A percentile compares a stretch with the other conserved stretches of the same genome.
phyloP scores from a whole-genome alignment of 2,329 filamentous ascomycete species.

The Ophiostoma triangulosporum region DNA sequence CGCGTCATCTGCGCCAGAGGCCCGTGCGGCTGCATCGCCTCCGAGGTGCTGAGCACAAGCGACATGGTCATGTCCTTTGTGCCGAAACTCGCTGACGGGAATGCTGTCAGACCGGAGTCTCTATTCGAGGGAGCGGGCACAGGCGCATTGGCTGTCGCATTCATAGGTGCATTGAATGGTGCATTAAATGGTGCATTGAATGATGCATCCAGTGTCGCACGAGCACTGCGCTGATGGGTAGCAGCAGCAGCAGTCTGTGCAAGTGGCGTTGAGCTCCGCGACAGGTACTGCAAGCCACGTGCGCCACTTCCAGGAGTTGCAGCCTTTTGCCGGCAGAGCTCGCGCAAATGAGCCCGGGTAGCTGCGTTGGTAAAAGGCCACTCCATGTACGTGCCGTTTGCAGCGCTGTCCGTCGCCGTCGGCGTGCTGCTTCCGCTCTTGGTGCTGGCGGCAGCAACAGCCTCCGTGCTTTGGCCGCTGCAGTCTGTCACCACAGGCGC shows the following conservation, averaged over 20 bases:
- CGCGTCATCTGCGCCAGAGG: slow-evolving; percentile 45
- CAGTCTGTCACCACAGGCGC: background rate
- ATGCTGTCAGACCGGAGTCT: background rate
- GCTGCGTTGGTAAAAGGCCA: slow-evolving; percentile 53
- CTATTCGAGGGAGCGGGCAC: background rate
- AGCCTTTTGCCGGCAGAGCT: slow-evolving; percentile 46
- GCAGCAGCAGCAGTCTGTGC: slow-evolving; percentile 25
- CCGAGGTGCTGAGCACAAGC: slow-evolving; percentile 47
- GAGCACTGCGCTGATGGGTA: slow-evolving; percentile 30
- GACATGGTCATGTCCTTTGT: slow-evolving; percentile 51
- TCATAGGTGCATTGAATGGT: background rate
- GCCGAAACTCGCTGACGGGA: slow-evolving; percentile 34
- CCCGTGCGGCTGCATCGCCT: slow-evolving; percentile 49
- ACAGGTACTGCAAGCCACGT: slow-evolving; percentile 32
- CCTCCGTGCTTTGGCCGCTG: background rate
- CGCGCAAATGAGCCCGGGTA: slow-evolving; percentile 47
- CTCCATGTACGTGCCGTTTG: slow-evolving; percentile 34
- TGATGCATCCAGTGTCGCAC: slow-evolving; percentile 20
- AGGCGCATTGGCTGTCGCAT: background rate
- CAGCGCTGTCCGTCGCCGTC: slow-evolving; percentile 23
- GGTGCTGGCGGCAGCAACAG: slow-evolving; percentile 12
- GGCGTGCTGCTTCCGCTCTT: slow-evolving; percentile 44
- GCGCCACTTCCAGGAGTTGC: slow-evolving; percentile 26
- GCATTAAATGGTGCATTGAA: background rate
- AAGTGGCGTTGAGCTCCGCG: slow-evolving; percentile 43